A percentile compares a stretch with the other conserved stretches of the same genome.
Evolutionary conservation across 805 yeast species (phyloP).

Genomic region (Teunomyces stri): DNA sequence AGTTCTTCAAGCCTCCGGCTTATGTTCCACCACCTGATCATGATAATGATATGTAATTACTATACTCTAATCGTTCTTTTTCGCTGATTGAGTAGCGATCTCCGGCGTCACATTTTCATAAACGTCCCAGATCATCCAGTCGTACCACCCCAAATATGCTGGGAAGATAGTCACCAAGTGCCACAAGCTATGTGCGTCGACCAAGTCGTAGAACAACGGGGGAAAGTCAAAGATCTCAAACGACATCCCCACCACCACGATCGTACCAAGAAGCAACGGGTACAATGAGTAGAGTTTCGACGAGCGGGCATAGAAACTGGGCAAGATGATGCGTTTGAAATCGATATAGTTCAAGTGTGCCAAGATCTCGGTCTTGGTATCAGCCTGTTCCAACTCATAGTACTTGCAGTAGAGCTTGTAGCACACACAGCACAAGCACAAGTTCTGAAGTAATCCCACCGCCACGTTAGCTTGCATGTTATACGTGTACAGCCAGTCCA

Average conservation of each 20-base stretch:
- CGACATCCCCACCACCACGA: conserved; percentile 74
- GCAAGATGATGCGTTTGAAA: conserved; percentile 20
- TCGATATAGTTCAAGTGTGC: conserved; percentile 29
- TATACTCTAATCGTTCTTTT: conserved; percentile 1
- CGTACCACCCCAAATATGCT: conserved; percentile 41
- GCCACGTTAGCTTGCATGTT: conserved; percentile 88
- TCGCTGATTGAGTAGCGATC: not conserved
- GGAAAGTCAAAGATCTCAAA: conserved; percentile 90
- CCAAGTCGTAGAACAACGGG: conserved; percentile 53
- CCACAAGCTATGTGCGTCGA: conserved; percentile 96
- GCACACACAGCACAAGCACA: conserved; percentile 25
- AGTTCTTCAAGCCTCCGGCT: conserved; percentile 70
- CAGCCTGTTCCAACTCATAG: conserved; percentile 22
- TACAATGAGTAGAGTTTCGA: conserved; percentile 40
- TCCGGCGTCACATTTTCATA: conserved; percentile 24
- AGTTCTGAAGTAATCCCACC: conserved; percentile 75
- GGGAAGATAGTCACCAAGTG: conserved; percentile 74
- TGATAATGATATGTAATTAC: conserved; percentile 10
- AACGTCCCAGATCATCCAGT: conserved; percentile 45
- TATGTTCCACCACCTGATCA: conserved; percentile 49
- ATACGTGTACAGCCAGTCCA: conserved; percentile 87
- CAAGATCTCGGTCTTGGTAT: conserved; percentile 10
- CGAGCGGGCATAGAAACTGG: conserved; percentile 31
- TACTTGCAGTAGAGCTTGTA: conserved; percentile 31
- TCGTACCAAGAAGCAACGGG: conserved; percentile 33